Base-by-base conservation (phyloP, 257 asterid species). In the Paraleonurus japonicus region DNA sequence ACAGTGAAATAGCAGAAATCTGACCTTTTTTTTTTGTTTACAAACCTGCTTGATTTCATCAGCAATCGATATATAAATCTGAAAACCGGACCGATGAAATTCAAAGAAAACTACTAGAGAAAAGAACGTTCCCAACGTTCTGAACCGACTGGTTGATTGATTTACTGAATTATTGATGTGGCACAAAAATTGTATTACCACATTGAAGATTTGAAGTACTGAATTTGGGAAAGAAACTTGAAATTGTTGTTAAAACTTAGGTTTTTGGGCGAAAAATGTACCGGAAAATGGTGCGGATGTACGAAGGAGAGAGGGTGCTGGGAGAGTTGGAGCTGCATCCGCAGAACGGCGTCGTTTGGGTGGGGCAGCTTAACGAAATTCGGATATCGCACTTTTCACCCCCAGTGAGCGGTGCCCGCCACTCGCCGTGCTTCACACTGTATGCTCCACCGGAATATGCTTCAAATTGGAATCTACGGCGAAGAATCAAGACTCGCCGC, bases 391-490 rank as follows among this genome's bases (percentile, higher is more conserved):
- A 89, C 73, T 89, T 74, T 72, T 87, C 97, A 6, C 82, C 83
- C 81, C 99, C 26, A 94, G 99, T 59, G 97, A 89, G 84, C 76
- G 99, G 79, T 91, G 99, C 75, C 92, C 96, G 54, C 97, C 99
- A 30, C 83, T 94, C 27, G 95, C 99, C 3, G 97, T 94, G 81
- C 88, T 94, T 39, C 96, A 82, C 69, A 91, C 97, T 0, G 58
- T 89, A 17, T 77, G 74, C 59, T 69, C 83, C 71, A 64, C 81
- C 61, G 89, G 89, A 70, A 53, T 80, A 53, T 83, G 92, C 91
- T 89, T 92, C 96, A 91, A 89, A 84, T 24, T 94, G 97, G 96
- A 92, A 84, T 81, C 90, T 67, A 37, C 85, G 39, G 85, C 41
- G 68, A 74, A 69, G 83, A 70, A 70, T 72, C 90, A 73, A 73